Base-by-base conservation (phyloP, 2,329 filamentous ascomycete species). In the Verticillium alfalfae region DNA sequence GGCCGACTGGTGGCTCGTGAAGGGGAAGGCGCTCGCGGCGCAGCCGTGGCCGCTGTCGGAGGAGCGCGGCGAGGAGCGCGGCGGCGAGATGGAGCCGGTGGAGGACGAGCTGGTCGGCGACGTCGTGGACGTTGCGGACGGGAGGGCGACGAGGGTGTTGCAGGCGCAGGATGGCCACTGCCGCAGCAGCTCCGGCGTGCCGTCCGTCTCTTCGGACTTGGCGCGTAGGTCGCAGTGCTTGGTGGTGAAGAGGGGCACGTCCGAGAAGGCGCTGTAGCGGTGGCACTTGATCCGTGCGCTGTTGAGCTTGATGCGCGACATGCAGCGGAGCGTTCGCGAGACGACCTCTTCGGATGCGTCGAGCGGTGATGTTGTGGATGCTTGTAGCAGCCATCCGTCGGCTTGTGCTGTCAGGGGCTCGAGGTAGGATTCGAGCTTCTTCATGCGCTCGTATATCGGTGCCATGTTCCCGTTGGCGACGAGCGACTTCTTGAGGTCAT, bases 271-370 rank as follows among this genome's bases (percentile, higher is more conserved):
- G 63, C 75, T 78, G 66, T 81, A 83, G 1, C 81, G 76, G 64
- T 84, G 81, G 3, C 82, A 67, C 65, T 83, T 83, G 64, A 82
- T 81, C 15, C 80, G 72, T 12, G 81, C 80, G 67, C 81, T 82
- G 66, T 82, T 81, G 18, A 82, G 64, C 65, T 83, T 83, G 61
- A 83, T 82, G 13, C 75, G 74, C 10, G 79, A 75, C 70, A 83
- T 81, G 36, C 73, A 76, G 56, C 78, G 73, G 16, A 83, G 68
- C 1, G 79, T 74, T 56, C 78, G 75, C 2, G 76, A 74, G 6
- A 82, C 70, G 1, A 77, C 72, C 6, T 71, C 69, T 64, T 83
- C 81, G 0, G 69, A 69, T 12, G 68, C 69, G 60, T 77, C 74
- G 8, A 78, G 70, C 1, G 72, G 71, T 15, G 73, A 73, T 1